Conservation (phyloP, 805 yeast species). For the Jamesozyma gamospora region DNA sequence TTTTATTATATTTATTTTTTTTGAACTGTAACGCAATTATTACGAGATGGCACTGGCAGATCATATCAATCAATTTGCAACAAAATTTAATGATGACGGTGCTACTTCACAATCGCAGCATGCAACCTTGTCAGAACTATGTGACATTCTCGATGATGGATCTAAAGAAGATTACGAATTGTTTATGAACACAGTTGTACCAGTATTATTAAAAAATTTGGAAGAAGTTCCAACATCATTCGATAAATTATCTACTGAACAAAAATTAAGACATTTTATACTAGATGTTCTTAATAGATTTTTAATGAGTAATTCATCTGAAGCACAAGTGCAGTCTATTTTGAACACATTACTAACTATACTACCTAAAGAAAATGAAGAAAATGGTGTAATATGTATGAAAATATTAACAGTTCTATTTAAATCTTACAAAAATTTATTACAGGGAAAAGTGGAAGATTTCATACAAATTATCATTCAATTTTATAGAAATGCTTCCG, state of each 20-base stretch:
- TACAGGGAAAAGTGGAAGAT: conserved; percentile 63
- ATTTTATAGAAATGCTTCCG: conserved; percentile 71
- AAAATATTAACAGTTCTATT: conserved; percentile 78
- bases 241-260: conserved; percentile 53
- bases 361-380: conserved; percentile 78
- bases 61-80: conserved; percentile 60
- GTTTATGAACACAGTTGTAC: conserved; percentile 60
- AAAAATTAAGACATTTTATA: conserved; percentile 65
- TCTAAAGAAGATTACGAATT: conserved; percentile 73
- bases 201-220: conserved; percentile 55
- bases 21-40: not conserved
- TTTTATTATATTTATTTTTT: not conserved
- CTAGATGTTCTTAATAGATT: conserved; percentile 74
- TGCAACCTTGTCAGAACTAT: conserved; percentile 64
- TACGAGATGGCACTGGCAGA: conserved; percentile 29
- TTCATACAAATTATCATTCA: conserved; percentile 68
- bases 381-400: conserved; percentile 86
- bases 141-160: conserved; percentile 80
- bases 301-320: conserved; percentile 72
- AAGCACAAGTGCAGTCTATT: conserved; percentile 54
- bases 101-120: conserved; percentile 53
- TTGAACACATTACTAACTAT: conserved; percentile 48
- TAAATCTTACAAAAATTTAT: conserved; percentile 63
- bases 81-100: conserved; percentile 46
- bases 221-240: conserved; percentile 66